Evolutionary conservation across 441 rosid genomes (phyloP).

Genomic region (Bocquillonia castaneifolia): DNA sequence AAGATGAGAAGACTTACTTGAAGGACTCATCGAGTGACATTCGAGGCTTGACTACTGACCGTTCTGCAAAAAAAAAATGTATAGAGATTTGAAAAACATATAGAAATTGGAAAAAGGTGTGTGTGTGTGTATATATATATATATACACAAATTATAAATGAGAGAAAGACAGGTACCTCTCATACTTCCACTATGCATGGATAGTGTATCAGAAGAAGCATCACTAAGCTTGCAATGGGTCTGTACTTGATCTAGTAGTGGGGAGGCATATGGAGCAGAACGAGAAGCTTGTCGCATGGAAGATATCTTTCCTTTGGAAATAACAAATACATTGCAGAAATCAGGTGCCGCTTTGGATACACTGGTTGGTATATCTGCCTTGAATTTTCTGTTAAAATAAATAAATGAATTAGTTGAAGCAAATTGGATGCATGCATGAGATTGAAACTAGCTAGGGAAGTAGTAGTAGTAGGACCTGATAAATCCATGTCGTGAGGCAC

Average conservation of each 20-base stretch:
- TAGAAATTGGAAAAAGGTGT: neutral
- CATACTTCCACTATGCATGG: slow-evolving; percentile 35
- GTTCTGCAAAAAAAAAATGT: slow-evolving; percentile 36
- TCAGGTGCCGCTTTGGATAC: slow-evolving; percentile 73
- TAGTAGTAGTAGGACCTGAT: slow-evolving; percentile 59
- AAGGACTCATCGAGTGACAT: slow-evolving; percentile 43
- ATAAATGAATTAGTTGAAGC: neutral
- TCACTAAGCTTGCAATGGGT: slow-evolving; percentile 23
- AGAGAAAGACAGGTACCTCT: slow-evolving; percentile 42
- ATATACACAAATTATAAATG: too few relatives aligned
- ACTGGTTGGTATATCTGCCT: slow-evolving; percentile 53
- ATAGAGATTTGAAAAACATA: neutral
- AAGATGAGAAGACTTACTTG: slow-evolving; percentile 39
- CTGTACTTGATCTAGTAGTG: slow-evolving; percentile 51
- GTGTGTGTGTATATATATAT: too few relatives aligned
- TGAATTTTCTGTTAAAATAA: slow-evolving; percentile 58
- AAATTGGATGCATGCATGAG: neutral
- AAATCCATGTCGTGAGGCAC: slow-evolving; percentile 69
- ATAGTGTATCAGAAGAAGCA: slow-evolving; percentile 26
- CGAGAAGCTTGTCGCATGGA: slow-evolving; percentile 57
- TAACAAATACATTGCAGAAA: slow-evolving; percentile 74
- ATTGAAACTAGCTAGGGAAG: too few relatives aligned
- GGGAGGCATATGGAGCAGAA: slow-evolving; percentile 58
- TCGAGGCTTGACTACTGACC: slow-evolving; percentile 36
- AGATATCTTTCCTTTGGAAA: slow-evolving; percentile 73